phyloP scores from a whole-genome alignment of 2,329 filamentous ascomycete genomes.

The Trichoderma harzianum region DNA sequence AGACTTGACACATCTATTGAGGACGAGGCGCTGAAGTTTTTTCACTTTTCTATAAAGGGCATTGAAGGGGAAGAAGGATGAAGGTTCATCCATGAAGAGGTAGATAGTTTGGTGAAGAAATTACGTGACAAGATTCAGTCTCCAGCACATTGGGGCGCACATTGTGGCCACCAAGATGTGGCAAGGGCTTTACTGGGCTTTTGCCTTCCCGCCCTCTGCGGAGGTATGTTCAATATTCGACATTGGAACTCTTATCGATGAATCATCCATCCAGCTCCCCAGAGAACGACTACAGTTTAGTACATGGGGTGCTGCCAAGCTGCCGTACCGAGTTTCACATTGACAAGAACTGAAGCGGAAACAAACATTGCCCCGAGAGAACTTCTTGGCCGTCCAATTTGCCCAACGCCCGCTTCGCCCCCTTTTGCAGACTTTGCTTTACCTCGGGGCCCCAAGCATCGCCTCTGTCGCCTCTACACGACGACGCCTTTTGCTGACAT shows the following conservation, averaged over 20 bases:
- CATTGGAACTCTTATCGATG: background rate
- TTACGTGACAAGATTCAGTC: background rate
- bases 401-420: background rate
- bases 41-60: background rate
- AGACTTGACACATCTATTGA: background rate
- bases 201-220: background rate
- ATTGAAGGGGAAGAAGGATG: background rate
- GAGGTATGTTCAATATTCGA: background rate
- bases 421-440: background rate
- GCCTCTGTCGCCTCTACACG: background rate
- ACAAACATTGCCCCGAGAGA: background rate
- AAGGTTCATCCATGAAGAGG: background rate
- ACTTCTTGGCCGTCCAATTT: background rate
- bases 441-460: background rate
- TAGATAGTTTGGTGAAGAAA: background rate
- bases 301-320: background rate
- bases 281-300: background rate
- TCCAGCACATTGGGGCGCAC: background rate
- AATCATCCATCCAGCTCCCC: background rate
- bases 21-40: background rate
- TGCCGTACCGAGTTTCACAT: background rate
- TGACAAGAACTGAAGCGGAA: background rate
- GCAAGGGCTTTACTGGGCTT: background rate
- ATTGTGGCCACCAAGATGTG: background rate
- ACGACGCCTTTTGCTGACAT: conserved; percentile 8